These are phyloP conservation scores for Fusarium protoensiforme DNA, from an alignment of 2,329 filamentous ascomycete genomes.

Conservation along the genomic window DNA sequence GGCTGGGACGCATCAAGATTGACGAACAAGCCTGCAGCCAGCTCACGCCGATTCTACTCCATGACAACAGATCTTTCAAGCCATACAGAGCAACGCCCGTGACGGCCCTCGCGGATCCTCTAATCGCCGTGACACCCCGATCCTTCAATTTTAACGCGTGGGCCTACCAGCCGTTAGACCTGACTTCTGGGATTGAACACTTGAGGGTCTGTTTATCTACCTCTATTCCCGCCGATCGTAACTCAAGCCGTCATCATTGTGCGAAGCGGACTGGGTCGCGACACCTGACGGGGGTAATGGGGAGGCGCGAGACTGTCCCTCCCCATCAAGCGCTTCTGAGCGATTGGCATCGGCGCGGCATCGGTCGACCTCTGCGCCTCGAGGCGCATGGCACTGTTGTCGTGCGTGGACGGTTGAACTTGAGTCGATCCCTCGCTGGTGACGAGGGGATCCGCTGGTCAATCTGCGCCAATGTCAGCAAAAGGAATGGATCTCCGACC, in stretches of 20 bases:
- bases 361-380: slow-evolving; percentile 56
- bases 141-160: slow-evolving; percentile 41
- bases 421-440: slow-evolving; percentile 85
- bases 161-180: slow-evolving; percentile 39
- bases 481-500: not conserved
- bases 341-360: slow-evolving; percentile 57
- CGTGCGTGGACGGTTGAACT: slow-evolving; percentile 61
- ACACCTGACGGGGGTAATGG: slow-evolving; percentile 60
- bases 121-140: slow-evolving; percentile 39
- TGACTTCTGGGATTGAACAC: slow-evolving; percentile 26
- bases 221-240: slow-evolving; percentile 46
- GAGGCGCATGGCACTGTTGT: slow-evolving; percentile 54
- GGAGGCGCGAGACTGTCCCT: slow-evolving; percentile 58
- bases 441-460: slow-evolving; percentile 90
- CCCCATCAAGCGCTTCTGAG: slow-evolving; percentile 61
- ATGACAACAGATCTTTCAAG: slow-evolving; percentile 37
- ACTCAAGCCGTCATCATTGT: slow-evolving; percentile 74
- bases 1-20: slow-evolving; percentile 19
- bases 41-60: slow-evolving; percentile 39
- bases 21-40: slow-evolving; percentile 34
- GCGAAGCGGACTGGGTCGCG: slow-evolving; percentile 75
- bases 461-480: slow-evolving; percentile 67
- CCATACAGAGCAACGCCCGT: slow-evolving; percentile 20
- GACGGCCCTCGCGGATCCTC: slow-evolving; percentile 34
- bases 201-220: slow-evolving; percentile 34